phyloP scores from a whole-genome alignment of 352 stramenopile species.

The Pelagophyceae sp. region DNA sequence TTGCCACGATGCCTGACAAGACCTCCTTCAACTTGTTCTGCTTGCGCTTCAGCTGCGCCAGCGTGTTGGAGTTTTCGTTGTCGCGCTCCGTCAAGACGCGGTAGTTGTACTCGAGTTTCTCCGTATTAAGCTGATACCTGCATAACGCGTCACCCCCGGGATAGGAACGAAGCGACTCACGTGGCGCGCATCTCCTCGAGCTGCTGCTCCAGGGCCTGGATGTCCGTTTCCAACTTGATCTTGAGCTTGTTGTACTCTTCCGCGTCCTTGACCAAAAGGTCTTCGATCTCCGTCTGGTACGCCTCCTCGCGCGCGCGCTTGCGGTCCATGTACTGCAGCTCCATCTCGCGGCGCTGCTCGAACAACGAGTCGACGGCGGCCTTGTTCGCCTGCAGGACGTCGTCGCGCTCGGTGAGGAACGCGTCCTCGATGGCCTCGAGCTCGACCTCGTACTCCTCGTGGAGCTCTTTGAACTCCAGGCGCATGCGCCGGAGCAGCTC shows the following conservation, averaged over 20 bases:
- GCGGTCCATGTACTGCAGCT: slow-evolving; percentile 81
- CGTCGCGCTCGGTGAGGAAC: slow-evolving; percentile 74
- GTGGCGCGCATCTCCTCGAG: slow-evolving; percentile 86
- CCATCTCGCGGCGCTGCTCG: slow-evolving; percentile 76
- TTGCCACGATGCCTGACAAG: slow-evolving; percentile 67
- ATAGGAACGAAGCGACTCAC: no score
- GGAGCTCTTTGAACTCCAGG: slow-evolving; percentile 78
- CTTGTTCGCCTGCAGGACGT: slow-evolving; percentile 73
- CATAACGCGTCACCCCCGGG: no score
- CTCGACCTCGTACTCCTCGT: slow-evolving; percentile 81
- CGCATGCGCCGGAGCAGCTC: slow-evolving; percentile 73
- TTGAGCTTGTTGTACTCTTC: slow-evolving; percentile 91
- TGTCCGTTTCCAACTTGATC: slow-evolving; percentile 90
- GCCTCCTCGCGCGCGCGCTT: slow-evolving; percentile 61
- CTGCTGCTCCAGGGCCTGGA: slow-evolving; percentile 88
- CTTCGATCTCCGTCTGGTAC: slow-evolving; percentile 73
- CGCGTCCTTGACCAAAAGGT: slow-evolving; percentile 70
- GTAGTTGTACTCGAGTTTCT: slow-evolving; percentile 94
- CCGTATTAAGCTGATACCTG: slow-evolving; percentile 91
- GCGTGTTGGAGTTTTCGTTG: slow-evolving; percentile 82
- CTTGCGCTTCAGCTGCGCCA: slow-evolving; percentile 83
- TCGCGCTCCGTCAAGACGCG: slow-evolving; percentile 82
- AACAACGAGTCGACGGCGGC: slow-evolving; percentile 81
- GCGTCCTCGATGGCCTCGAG: slow-evolving; percentile 82
- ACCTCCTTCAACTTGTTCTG: slow-evolving; percentile 79